Evolutionary conservation across 2,329 filamentous ascomycete species (phyloP).

Genomic region (Blastomyces silverae): DNA sequence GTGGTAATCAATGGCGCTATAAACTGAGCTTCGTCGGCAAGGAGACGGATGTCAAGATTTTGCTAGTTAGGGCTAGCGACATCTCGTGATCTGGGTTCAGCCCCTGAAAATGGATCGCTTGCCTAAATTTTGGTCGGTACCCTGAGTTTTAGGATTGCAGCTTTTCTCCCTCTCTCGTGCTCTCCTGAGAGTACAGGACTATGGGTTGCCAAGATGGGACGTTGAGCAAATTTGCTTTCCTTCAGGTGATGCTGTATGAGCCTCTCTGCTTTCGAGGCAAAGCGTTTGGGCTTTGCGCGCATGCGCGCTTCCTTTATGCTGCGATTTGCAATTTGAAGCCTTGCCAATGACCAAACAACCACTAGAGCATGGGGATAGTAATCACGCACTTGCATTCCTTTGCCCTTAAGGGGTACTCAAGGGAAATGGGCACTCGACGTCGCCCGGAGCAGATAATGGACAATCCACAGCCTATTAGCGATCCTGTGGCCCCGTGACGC

Average conservation of each 20-base stretch:
- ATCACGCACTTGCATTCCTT: background rate
- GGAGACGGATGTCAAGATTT: background rate
- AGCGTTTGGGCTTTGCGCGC: background rate
- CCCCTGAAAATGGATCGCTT: background rate
- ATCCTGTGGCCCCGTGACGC: background rate
- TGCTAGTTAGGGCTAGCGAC: background rate
- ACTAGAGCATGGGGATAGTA: background rate
- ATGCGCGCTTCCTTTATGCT: background rate
- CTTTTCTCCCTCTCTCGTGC: background rate
- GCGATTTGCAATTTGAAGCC: too few species aligned
- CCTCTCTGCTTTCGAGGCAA: background rate
- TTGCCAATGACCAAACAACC: background rate
- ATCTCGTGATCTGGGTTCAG: background rate
- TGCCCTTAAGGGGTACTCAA: background rate
- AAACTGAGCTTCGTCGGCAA: background rate
- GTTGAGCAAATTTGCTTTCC: background rate
- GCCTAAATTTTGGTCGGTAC: background rate
- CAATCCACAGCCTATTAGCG: background rate
- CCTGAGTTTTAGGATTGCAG: background rate
- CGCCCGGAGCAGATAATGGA: background rate
- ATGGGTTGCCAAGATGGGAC: background rate
- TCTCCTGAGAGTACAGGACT: background rate
- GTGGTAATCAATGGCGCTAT: background rate
- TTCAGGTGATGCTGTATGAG: background rate
- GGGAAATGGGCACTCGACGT: background rate